Base-by-base conservation (phyloP, 495 filamentous ascomycete genomes). In the Daldinia vernicosa region DNA sequence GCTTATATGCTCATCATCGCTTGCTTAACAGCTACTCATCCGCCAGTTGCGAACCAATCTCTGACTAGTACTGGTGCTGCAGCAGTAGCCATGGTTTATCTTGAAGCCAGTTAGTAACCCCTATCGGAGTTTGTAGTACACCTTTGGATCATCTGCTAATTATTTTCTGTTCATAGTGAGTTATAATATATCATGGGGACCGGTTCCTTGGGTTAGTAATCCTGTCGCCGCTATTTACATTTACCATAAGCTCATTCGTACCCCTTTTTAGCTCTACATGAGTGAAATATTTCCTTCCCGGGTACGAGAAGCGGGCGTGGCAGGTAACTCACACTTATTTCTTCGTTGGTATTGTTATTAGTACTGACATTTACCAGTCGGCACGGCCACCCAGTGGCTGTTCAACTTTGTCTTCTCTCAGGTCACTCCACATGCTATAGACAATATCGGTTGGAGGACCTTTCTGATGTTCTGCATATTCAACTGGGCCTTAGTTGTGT, bases 381-480 rank as follows among this genome's bases (percentile, higher is more conserved):
- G 80, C 0, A 82, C 83, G 0, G 81, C 85, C 0, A 84, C 84
- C 0, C 84, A 87, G 67, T 88, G 85, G 85, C 70, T 87, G 12
- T 86, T 87, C 76, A 86, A 87, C 63, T 88, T 87, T 59, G 80
- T 81, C 47, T 82, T 87, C 78, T 84, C 82, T 3, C 81, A 85
- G 58, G 80, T 86, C 37, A 87, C 83, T 11, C 85, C 86, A 3
- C 79, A 82, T 58, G 83, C 84, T 9, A 78, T 87, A 37, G 80
- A 77, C 12, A 83, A 85, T 51, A 85, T 87, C 43, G 79, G 81
- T 3, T 87, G 82, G 82, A 66, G 79, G 19, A 85, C 83, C 27
- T 87, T 87, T 76, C 62, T 88, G 60, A 86, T 87, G 81, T 87
- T 87, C 71, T 81, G 80, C n/a, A 83, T 84, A 56, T 86, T 88